Base-by-base conservation (phyloP, 169 alveolate species). In the Besnoitia besnoiti region DNA sequence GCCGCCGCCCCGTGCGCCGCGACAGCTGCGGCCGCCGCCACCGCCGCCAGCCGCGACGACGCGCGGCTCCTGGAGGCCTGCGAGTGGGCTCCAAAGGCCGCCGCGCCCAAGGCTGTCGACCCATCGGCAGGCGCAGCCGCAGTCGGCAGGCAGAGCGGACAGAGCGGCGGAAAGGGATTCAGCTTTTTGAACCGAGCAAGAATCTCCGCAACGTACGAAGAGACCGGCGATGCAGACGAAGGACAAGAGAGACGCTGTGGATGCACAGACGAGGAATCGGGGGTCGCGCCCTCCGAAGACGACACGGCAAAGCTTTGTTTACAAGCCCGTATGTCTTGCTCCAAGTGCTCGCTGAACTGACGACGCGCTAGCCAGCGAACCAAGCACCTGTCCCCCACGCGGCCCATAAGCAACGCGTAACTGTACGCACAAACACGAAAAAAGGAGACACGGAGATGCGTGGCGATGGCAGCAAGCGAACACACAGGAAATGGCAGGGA, bases 331-430 rank as follows among this genome's bases (percentile, higher is more conserved):
- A 47, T 19, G 46, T 85, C 90, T 37, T 85, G 49, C 75, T 85
- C 90, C 35, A 85, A 62, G 51, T 62, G 47, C 10, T 62, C 90
- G 37, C 40, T 40, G 47, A 85, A 85, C 5, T 62, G 37, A 16
- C 90, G 77, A 33, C 51, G 79, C 4, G 76, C 4, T 47, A 50
- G 16, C 90, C 90, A 85, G 51, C 90, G 90, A 46, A 85, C 77
- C 49, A 85, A 49, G 46, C 90, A 85, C 24, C 90, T 76, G 47
- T 85, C 90, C 8, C 90, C 90, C 76, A 85, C 49, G 37, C 90
- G 75, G 50, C 77, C 90, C 40, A 85, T 79, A 21, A 85, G 90
- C 27, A 33, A 85, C 30, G 77, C 90, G 59, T 85, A 85, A 35
- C 90, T 85, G 75, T 37, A 40, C 77, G 14, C 49, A 44, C 21